phyloP scores from a whole-genome alignment of 805 yeast species.

The Sungouiella thailandica region DNA sequence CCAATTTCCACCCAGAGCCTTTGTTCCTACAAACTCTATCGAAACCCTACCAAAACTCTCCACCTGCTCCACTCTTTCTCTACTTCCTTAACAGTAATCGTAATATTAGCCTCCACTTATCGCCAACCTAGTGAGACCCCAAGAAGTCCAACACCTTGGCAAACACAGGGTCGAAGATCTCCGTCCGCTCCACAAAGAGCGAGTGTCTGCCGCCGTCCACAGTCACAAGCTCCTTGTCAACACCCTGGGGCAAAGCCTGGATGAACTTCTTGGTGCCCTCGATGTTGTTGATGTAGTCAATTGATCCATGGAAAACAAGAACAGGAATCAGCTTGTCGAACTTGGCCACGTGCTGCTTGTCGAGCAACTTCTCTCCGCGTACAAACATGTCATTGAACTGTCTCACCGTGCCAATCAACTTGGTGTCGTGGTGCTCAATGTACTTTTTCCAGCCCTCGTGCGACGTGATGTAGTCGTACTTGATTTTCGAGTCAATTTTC shows the following conservation, averaged over 20 bases:
- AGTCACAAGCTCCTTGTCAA: constrained; percentile 28
- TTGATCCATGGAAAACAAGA: constrained; percentile 55
- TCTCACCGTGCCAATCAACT: constrained; percentile 49
- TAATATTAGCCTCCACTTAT: neutral
- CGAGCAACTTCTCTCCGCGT: constrained; percentile 53
- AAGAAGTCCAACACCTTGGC: constrained; percentile 37
- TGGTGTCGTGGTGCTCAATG: constrained; percentile 33
- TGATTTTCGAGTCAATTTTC: constrained; percentile 51
- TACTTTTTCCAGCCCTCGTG: constrained; percentile 44
- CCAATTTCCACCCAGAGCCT: too few species aligned
- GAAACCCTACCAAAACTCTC: too few species aligned
- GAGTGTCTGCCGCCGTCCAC: constrained; percentile 39
- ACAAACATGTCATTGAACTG: constrained; percentile 56
- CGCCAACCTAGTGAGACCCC: constrained; percentile 2
- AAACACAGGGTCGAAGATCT: constrained; percentile 30
- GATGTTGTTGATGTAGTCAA: constrained; percentile 57
- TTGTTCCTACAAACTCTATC: too few species aligned
- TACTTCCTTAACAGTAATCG: neutral
- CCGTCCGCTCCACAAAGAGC: constrained; percentile 43
- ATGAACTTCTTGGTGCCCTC: constrained; percentile 43
- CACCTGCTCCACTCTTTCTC: too few species aligned
- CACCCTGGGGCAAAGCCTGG: constrained; percentile 24
- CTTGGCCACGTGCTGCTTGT: constrained; percentile 30
- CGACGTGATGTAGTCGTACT: constrained; percentile 50
- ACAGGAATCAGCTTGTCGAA: constrained; percentile 42